Conservation (phyloP, 106 monocot species). For the Amphibolis antarctica region DNA sequence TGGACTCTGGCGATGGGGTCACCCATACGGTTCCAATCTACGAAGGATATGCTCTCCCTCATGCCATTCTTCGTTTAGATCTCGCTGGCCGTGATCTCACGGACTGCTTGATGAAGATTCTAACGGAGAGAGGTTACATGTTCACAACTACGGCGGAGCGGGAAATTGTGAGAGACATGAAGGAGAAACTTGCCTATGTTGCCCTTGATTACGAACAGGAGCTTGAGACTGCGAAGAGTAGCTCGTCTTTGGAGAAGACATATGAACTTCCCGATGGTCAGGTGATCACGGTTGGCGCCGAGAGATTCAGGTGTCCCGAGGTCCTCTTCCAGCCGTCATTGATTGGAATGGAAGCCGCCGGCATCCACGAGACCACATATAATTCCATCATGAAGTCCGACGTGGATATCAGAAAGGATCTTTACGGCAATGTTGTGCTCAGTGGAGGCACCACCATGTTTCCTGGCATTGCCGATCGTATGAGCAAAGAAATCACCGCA, state of each 20-base stretch:
- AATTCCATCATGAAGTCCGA: slow-evolving; percentile 30
- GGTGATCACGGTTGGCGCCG: slow-evolving; percentile 21
- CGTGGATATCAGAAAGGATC: no score
- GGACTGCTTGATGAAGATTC: slow-evolving; percentile 19
- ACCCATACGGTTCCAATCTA: slow-evolving; percentile 23
- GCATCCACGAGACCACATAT: no score
- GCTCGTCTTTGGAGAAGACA: slow-evolving; percentile 17
- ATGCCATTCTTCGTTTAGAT: slow-evolving; percentile 21
- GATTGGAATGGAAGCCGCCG: no score
- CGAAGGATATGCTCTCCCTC: no score
- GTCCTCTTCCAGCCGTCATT: no score
- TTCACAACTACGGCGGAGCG: slow-evolving; percentile 22
- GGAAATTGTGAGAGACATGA: no score
- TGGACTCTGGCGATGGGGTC: slow-evolving; percentile 25
- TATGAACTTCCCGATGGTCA: no score
- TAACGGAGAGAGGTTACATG: slow-evolving; percentile 17
- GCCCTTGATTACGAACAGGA: slow-evolving; percentile 24
- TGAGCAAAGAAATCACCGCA: slow-evolving; percentile 31
- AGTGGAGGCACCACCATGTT: no score
- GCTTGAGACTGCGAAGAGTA: no score
- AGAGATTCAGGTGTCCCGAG: no score
- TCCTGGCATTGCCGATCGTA: slow-evolving; percentile 22
- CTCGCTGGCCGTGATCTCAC: slow-evolving; percentile 27
- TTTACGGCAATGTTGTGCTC: no score
- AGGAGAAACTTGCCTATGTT: slow-evolving; percentile 21